Base-by-base conservation (phyloP, 83 land plant species). In the Picea abies region DNA sequence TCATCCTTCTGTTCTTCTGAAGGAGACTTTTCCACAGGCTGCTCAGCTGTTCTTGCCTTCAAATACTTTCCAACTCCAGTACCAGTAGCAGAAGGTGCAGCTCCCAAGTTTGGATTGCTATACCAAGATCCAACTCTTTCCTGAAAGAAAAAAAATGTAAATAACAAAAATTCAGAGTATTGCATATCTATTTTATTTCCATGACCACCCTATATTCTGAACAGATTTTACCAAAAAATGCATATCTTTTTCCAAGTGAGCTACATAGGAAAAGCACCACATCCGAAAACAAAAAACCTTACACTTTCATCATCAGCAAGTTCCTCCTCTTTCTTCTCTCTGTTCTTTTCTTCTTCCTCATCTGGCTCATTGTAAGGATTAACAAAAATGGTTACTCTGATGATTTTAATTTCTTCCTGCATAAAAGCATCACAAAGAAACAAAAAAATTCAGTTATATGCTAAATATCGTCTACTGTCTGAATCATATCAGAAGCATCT, bases 331-430 rank as follows among this genome's bases (percentile, higher is more conserved):
- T 87, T 86, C 60, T 72, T 84, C 16, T 88, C 87, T 64, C 82
- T 82, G 29, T 85, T 61, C 61, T 86, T 70, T 56, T 85, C 88
- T 78, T 88, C 94, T 78, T 96, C 94, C 77, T 95, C 98, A 77
- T 97, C 99, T 19, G 87, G 92, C 81, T 97, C 99, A 39, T 92
- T 78, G 82, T 97, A 97, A 20, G 99, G 98, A 80, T 97, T 95
- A 23, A 97, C 96, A 87, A 93, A 97, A 4, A 97, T 83, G 29
- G 96, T 87, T 19, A 95, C 88, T 35, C 80, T 85, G 63, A 80
- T 86, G 67, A 95, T 95, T 88, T 92, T 95, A 20, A 97, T 95
- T 65, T 97, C 99, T 87, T 97, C 94, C 98, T n/a, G n/a, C n/a
- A n/a, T n/a, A n/a, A 76, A 75, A 52, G 52, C n/a, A 29, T 58